Conservation (phyloP, 116 monocot genomes). For the Papilionanthe hybrid region DNA sequence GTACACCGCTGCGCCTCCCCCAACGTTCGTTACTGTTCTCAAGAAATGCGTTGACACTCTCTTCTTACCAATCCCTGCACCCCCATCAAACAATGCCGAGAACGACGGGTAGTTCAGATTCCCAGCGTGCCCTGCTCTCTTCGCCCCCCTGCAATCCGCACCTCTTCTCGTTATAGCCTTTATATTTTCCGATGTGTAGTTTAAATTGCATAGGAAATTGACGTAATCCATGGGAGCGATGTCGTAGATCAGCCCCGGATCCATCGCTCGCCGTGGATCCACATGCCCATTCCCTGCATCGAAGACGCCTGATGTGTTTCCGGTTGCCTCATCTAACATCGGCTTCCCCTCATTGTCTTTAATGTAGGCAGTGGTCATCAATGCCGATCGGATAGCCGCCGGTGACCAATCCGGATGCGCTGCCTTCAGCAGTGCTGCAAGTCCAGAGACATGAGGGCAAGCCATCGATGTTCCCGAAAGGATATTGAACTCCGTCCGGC, state of each 20-base stretch:
- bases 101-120: conserved; percentile 92
- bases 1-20: conserved; percentile 41
- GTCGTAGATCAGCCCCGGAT: conserved; percentile 77
- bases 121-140: conserved; percentile 61
- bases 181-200: conserved; percentile 74
- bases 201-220: conserved; percentile 78
- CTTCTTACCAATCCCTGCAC: conserved; percentile 17
- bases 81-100: conserved; percentile 34
- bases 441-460: conserved; percentile 86
- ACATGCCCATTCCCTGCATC: conserved; percentile 73
- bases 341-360: conserved; percentile 43
- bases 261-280: conserved; percentile 55
- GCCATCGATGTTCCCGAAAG: conserved; percentile 94
- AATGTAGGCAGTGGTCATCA: conserved; percentile 87
- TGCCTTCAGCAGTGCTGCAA: conserved; percentile 80
- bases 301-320: conserved; percentile 47
- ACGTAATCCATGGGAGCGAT: conserved; percentile 58
- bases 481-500: conserved; percentile 84
- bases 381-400: conserved; percentile 69
- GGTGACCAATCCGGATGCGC: conserved; percentile 81
- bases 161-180: conserved; percentile 52
- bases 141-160: conserved; percentile 54
- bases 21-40: conserved; percentile 79
- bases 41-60: conserved; percentile 57
- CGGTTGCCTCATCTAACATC: conserved; percentile 70